phyloP scores from a whole-genome alignment of 352 stramenopile species.

The Phytophthora vignae region DNA sequence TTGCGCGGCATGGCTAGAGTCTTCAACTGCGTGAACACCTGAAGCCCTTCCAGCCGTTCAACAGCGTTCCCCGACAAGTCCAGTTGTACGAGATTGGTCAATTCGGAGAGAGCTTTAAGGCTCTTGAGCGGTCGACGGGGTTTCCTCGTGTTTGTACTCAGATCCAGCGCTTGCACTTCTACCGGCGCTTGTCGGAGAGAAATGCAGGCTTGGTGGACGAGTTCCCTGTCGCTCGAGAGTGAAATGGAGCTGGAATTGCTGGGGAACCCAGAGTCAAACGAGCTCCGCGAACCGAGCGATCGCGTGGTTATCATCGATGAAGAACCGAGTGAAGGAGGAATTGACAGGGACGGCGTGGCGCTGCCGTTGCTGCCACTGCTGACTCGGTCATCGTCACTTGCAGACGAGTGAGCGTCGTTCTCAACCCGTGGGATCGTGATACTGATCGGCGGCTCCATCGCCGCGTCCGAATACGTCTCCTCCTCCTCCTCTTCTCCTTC shows the following conservation, averaged over 20 bases:
- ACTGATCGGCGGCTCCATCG: slow-evolving; percentile 18
- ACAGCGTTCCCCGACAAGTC: slow-evolving; percentile 77
- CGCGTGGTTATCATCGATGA: slow-evolving; percentile 26
- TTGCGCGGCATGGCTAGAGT: slow-evolving; percentile 67
- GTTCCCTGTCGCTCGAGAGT: slow-evolving; percentile 42
- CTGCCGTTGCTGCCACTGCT: slow-evolving; percentile 15
- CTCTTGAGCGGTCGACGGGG: slow-evolving; percentile 68
- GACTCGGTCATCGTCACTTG: slow-evolving; percentile 29
- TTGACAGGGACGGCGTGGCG: slow-evolving; percentile 14
- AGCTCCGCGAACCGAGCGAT: slow-evolving; percentile 34
- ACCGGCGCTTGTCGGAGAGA: slow-evolving; percentile 30
- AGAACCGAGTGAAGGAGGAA: slow-evolving; percentile 24
- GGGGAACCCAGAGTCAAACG: slow-evolving; percentile 31
- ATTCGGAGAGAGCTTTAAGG: slow-evolving; percentile 53
- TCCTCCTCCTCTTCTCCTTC: slow-evolving; percentile 14
- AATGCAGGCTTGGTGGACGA: slow-evolving; percentile 49
- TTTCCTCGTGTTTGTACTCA: slow-evolving; percentile 60
- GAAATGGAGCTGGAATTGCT: slow-evolving; percentile 28
- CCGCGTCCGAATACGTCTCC: slow-evolving; percentile 8
- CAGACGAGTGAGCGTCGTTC: slow-evolving; percentile 11
- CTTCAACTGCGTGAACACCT: slow-evolving; percentile 56
- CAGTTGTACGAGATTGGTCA: slow-evolving; percentile 59
- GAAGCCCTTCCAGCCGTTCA: slow-evolving; percentile 61
- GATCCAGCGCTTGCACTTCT: slow-evolving; percentile 48
- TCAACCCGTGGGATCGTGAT: slow-evolving; percentile 26